Conservation (phyloP, 2,329 filamentous ascomycete genomes). For the Tympanopsis confertula region DNA sequence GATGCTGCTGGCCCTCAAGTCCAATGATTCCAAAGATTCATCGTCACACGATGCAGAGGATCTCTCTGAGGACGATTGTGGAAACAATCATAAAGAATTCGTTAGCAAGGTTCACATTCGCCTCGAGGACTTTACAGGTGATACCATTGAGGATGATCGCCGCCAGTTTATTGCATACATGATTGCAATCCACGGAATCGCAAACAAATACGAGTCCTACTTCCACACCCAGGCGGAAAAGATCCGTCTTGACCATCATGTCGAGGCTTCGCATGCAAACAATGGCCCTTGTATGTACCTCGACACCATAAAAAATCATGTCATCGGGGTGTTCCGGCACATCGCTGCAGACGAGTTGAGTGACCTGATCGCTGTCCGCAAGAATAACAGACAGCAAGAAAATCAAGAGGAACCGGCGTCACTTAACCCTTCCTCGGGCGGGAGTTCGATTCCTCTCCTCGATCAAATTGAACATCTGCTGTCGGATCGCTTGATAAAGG, state of each 20-base stretch:
- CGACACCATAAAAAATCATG: conserved; percentile 19
- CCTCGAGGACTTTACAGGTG: conserved; percentile 19
- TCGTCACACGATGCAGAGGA: not conserved
- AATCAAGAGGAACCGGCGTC: no score
- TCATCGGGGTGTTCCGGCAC: conserved; percentile 24
- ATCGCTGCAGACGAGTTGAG: conserved; percentile 20
- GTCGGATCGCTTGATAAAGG: conserved; percentile 15
- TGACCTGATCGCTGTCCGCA: conserved; percentile 15
- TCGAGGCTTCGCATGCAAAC: not conserved
- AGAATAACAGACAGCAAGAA: conserved; percentile 12
- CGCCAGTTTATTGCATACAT: conserved; percentile 24
- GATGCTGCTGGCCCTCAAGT: conserved; percentile 17
- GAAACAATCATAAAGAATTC: no score
- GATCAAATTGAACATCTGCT: not conserved
- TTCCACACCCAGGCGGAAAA: conserved; percentile 18
- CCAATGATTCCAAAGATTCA: conserved; percentile 1
- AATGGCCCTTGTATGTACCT: conserved; percentile 18
- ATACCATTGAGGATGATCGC: conserved; percentile 22
- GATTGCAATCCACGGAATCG: conserved; percentile 24
- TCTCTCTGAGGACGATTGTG: not conserved
- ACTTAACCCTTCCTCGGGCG: no score
- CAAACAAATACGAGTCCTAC: conserved; percentile 17
- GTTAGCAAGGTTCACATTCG: conserved; percentile 9
- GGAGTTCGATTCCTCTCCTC: not conserved
- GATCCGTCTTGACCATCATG: conserved; percentile 6